A percentile compares a stretch with the other conserved stretches of the same genome.
These are phyloP conservation scores for Luzula sylvatica DNA, from an alignment of 176 grass and related monocot genomes.

Conservation along the genomic window DNA sequence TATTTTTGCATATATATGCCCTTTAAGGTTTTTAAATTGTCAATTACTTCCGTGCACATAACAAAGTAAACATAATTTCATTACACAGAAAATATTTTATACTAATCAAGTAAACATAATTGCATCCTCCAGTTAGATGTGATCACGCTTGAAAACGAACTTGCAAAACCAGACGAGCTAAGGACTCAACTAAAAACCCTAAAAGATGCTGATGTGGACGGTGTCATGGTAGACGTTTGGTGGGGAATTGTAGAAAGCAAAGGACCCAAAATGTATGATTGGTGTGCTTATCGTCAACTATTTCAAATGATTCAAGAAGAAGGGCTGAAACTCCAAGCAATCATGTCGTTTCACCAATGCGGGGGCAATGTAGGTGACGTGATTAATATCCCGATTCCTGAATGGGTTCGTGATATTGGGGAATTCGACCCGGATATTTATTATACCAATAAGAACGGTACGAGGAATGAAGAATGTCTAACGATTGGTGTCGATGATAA, in stretches of 20 bases:
- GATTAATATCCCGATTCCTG: conserved; percentile 51
- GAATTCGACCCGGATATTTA: conserved; percentile 39
- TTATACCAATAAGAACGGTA: conserved; percentile 46
- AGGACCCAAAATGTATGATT: conserved; percentile 39
- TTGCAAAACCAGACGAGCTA: conserved; percentile 34
- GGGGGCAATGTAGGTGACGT: conserved; percentile 66
- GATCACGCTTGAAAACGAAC: conserved; percentile 29
- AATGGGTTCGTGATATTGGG: conserved; percentile 48
- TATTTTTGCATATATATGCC: conserved; percentile 1
- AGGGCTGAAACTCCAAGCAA: conserved; percentile 67
- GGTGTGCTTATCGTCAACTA: conserved; percentile 58
- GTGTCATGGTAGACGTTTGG: conserved; percentile 88
- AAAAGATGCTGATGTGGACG: conserved; percentile 35
- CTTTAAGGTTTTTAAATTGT: neutral
- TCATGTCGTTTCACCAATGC: conserved; percentile 92
- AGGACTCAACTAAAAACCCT: conserved; percentile 30
- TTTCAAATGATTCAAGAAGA: conserved; percentile 57
- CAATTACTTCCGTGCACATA: neutral
- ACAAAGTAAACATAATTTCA: neutral
- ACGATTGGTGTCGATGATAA: conserved; percentile 67
- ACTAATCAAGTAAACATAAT: neutral
- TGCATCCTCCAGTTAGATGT: conserved; percentile 36
- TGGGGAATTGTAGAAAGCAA: conserved; percentile 75
- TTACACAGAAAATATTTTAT: neutral
- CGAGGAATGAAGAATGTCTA: conserved; percentile 70